Evolutionary conservation across 140 eudicot species (phyloP).

Genomic region (Bidens hawaiensis): DNA sequence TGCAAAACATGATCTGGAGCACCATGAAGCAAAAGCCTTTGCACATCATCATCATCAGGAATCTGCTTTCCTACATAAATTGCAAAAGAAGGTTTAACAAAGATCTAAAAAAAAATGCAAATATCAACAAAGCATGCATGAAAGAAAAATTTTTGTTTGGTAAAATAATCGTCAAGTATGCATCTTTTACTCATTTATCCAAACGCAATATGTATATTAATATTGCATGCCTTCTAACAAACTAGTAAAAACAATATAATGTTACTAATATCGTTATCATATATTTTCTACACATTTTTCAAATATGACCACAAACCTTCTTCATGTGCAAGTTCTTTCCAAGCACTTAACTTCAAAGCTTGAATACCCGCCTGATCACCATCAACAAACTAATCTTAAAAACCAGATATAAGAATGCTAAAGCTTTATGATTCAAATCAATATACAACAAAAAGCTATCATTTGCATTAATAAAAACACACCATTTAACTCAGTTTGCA

Average conservation of each 20-base stretch:
- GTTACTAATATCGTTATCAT: neutral
- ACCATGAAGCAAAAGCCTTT: conserved; percentile 50
- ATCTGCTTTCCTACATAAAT: conserved; percentile 63
- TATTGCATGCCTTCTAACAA: neutral
- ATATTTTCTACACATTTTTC: conserved; percentile 4
- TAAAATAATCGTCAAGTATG: neutral
- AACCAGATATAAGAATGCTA: neutral
- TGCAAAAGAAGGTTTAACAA: too few relatives aligned
- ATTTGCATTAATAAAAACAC: neutral
- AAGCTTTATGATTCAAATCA: neutral
- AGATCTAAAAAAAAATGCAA: neutral
- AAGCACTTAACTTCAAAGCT: conserved; percentile 68
- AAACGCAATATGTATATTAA: neutral
- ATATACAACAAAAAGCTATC: neutral
- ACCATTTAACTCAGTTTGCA: neutral
- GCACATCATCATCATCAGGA: conserved; percentile 52
- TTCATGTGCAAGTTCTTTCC: conserved; percentile 88
- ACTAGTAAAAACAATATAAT: neutral
- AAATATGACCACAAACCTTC: conserved; percentile 48
- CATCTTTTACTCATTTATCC: neutral
- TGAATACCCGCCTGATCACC: conserved; percentile 76
- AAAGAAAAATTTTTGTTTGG: neutral
- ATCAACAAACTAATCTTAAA: conserved; percentile 11
- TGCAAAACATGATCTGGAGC: conserved; percentile 69
- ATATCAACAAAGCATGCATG: neutral